Conservation (phyloP, 2,329 filamentous ascomycete genomes). For the Stagonosporopsis tanaceti region DNA sequence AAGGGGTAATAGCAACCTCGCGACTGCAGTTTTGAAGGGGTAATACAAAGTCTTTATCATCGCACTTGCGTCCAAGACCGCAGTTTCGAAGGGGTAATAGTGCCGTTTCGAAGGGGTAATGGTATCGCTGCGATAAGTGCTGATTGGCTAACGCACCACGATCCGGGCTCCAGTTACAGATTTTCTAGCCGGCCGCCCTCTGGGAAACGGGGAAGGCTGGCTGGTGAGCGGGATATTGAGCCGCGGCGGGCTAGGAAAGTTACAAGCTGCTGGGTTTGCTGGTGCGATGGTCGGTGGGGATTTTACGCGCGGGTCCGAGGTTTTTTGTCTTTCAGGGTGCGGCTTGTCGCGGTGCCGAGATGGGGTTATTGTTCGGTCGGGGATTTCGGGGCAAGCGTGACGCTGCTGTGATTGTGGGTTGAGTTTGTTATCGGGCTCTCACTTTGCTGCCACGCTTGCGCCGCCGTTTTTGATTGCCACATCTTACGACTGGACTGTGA, state of each 20-base stretch:
- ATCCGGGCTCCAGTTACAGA: not conserved
- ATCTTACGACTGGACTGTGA: not conserved
- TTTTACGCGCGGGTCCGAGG: not conserved
- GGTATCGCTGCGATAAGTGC: conserved; percentile 7
- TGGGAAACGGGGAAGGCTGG: not conserved
- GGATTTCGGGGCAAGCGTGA: conserved; percentile 10
- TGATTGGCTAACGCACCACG: conserved; percentile 14
- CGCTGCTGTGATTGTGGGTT: not conserved
- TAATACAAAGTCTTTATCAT: conserved; percentile 4
- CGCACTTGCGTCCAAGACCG: not conserved
- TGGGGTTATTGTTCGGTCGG: not conserved
- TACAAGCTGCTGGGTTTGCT: not conserved
- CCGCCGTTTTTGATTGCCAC: not conserved
- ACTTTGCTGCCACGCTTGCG: conserved; percentile 6
- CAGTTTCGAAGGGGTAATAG: conserved; percentile 45
- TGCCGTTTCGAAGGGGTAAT: conserved; percentile 25
- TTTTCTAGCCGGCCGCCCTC: not conserved
- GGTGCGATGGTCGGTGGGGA: not conserved
- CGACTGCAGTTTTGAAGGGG: conserved; percentile 15
- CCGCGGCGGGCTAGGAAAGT: not conserved
- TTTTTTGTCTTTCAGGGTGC: not conserved
- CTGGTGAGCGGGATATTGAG: not conserved
- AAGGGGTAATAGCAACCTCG: conserved; percentile 42
- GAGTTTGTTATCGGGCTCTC: conserved; percentile 11
- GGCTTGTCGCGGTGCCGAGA: conserved; percentile 15